Evolutionary conservation across 345 rosid species (phyloP).

Genomic region (Linum usitatissimum): DNA sequence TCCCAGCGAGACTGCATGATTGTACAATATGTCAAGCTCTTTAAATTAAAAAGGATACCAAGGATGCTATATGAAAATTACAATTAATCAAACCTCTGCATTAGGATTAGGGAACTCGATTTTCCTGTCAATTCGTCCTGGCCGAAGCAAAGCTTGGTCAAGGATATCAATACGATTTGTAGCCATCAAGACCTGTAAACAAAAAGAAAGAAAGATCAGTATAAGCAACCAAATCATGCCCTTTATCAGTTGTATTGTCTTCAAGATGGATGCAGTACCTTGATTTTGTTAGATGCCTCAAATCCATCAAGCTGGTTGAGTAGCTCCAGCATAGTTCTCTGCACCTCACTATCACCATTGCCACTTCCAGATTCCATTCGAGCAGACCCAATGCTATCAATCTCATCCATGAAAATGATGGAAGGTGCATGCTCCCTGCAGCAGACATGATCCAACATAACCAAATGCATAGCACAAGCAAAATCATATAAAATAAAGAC

Average conservation of each 20-base stretch:
- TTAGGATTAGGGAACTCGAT: conserved; percentile 98
- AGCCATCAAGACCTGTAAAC: conserved; percentile 91
- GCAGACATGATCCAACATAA: background rate
- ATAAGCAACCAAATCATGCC: background rate
- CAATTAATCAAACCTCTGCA: conserved; percentile 45
- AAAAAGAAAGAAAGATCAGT: background rate
- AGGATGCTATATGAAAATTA: background rate
- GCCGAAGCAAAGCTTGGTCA: conserved; percentile 98
- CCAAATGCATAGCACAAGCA: conserved; percentile 1
- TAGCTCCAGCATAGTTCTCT: conserved; percentile 98
- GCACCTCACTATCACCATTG: conserved; percentile 97
- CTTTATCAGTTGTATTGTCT: background rate
- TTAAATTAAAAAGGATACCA: background rate
- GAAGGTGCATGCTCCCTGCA: conserved; percentile 96
- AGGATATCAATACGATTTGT: conserved; percentile 94
- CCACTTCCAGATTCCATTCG: conserved; percentile 99
- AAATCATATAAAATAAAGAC: too few relatives aligned
- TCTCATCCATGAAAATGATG: conserved; percentile 96
- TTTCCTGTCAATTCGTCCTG: conserved; percentile 94
- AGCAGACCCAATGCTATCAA: conserved; percentile 97
- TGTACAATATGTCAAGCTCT: conserved; percentile 1
- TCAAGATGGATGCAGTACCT: conserved; percentile 31
- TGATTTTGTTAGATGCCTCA: conserved; percentile 97
- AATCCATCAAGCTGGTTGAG: conserved; percentile 98
- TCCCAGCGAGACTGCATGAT: conserved; percentile 76